A percentile compares a stretch with the other conserved stretches of the same genome.
phyloP scores from a whole-genome alignment of 2,329 filamentous ascomycete genomes.

The Tolypocladium album region DNA sequence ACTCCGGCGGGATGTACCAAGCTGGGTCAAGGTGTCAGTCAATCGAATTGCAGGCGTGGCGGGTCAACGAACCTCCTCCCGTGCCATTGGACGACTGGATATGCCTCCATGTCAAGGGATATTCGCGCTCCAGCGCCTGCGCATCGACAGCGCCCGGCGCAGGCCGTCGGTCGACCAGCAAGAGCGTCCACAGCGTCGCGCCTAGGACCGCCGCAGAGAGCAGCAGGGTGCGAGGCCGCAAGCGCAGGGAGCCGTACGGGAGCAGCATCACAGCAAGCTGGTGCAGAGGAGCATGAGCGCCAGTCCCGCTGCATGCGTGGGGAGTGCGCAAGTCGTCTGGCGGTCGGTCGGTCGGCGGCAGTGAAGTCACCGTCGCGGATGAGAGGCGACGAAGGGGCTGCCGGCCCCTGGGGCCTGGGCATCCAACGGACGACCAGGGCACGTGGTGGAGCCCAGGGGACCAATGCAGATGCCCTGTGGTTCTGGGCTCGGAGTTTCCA shows the following conservation, averaged over 20 bases:
- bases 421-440: background rate
- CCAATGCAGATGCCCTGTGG: background rate
- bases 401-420: background rate
- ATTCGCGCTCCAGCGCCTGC: conserved; percentile 1
- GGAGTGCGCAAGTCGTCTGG: background rate
- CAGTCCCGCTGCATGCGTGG: background rate
- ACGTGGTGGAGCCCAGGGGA: background rate
- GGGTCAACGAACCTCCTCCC: conserved; percentile 9
- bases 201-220: conserved; percentile 1
- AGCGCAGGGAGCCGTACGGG: background rate
- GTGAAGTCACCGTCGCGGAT: background rate
- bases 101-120: conserved; percentile 10
- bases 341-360: background rate
- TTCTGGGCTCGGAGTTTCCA: background rate
- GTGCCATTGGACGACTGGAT: conserved; percentile 7
- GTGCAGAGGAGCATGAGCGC: background rate
- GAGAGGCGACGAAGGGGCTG: background rate
- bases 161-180: background rate
- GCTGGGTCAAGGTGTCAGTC: conserved; percentile 5
- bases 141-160: background rate
- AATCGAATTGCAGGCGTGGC: background rate
- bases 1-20: conserved; percentile 12
- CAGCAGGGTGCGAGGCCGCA: background rate
- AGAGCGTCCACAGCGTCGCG: conserved; percentile 2
- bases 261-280: background rate